A percentile compares a stretch with the other conserved stretches of the same genome.
Evolutionary conservation across 257 asterid species (phyloP).

Genomic region (Coffea eugenioides): DNA sequence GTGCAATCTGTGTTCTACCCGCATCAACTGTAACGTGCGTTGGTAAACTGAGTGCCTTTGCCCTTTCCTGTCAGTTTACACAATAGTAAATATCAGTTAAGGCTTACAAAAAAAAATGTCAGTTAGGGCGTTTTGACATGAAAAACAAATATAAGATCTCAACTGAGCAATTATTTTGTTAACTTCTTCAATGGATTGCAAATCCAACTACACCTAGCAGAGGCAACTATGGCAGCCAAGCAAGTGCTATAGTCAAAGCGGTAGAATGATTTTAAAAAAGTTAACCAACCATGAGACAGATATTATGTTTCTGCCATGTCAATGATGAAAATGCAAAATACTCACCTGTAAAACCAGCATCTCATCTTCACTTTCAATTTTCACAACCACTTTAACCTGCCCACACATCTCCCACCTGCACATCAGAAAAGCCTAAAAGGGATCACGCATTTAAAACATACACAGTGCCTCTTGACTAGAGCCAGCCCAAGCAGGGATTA

Average conservation of each 20-base stretch:
- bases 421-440: conserved; percentile 10
- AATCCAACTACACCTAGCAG: not conserved
- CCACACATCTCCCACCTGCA: conserved; percentile 99
- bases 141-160: not conserved
- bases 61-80: conserved; percentile 58
- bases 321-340: not conserved
- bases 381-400: conserved; percentile 96
- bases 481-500: conserved; percentile 4
- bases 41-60: conserved; percentile 72
- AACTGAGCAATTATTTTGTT: not conserved
- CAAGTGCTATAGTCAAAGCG: not conserved
- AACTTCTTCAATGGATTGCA: not conserved
- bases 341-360: conserved; percentile 82
- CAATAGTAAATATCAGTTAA: not conserved
- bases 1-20: conserved; percentile 97
- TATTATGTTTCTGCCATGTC: not conserved
- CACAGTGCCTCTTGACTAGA: not conserved
- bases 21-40: conserved; percentile 90
- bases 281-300: not conserved
- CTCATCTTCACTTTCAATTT: conserved; percentile 83
- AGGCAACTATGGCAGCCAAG: not conserved
- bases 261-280: not conserved
- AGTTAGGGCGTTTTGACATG: not conserved
- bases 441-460: not conserved
- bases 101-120: too few relatives aligned